Evolutionary conservation across 208 protist genomes (phyloP).

Genomic region (Trypanosoma congolense): DNA sequence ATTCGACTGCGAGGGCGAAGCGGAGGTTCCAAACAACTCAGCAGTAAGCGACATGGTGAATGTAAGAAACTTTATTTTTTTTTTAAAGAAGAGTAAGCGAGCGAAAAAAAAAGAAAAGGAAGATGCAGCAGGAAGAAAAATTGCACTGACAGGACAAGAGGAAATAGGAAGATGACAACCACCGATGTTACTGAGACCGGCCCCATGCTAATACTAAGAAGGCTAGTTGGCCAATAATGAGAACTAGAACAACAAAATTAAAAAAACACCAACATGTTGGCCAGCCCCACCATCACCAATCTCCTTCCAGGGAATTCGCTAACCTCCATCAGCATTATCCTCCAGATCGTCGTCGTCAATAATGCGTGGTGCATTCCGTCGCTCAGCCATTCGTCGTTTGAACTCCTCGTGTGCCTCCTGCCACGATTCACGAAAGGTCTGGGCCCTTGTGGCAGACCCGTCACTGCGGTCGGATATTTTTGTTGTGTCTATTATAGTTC

Average conservation of each 20-base stretch:
- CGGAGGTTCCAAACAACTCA: conserved; percentile 28
- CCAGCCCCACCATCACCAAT: too few relatives aligned
- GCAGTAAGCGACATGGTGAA: conserved; percentile 32
- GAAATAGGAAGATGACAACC: too few relatives aligned
- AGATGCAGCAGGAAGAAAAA: too few relatives aligned
- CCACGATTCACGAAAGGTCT: conserved; percentile 57
- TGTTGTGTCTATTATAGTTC: conserved; percentile 46
- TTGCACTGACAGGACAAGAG: too few relatives aligned
- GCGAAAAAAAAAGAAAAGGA: conserved; percentile 7
- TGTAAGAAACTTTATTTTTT: not conserved
- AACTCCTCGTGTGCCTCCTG: conserved; percentile 66
- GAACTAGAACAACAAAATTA: too few relatives aligned
- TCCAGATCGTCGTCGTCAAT: conserved; percentile 7
- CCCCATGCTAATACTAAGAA: too few relatives aligned
- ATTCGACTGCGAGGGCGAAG: conserved; percentile 14
- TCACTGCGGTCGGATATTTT: conserved; percentile 36
- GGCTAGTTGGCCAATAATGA: too few relatives aligned
- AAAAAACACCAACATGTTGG: too few relatives aligned
- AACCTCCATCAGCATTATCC: not conserved
- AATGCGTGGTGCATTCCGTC: conserved; percentile 1
- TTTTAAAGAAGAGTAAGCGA: not conserved
- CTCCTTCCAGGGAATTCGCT: too few relatives aligned
- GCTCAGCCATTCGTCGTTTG: conserved; percentile 38
- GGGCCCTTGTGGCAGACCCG: conserved; percentile 11
- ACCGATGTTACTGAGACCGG: too few relatives aligned